Conservation (phyloP, 83 land plant genomes). For the Larix sibirica region DNA sequence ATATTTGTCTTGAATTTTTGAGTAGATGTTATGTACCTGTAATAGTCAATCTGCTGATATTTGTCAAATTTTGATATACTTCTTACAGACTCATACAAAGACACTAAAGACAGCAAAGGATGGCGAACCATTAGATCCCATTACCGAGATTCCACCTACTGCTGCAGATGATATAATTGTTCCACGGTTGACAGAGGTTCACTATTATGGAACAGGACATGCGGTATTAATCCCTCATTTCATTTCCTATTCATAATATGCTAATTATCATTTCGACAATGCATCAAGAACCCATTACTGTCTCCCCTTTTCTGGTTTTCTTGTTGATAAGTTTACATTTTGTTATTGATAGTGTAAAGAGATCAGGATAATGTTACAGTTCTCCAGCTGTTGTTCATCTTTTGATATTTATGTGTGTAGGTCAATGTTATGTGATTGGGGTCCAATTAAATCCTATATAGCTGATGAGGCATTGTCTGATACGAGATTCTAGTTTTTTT, state of each 20-base stretch:
- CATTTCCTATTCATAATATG: neutral
- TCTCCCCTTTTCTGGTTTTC: neutral
- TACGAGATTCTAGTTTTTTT: neutral
- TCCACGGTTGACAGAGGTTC: slow-evolving; percentile 35
- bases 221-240: slow-evolving; percentile 29
- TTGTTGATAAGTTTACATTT: neutral
- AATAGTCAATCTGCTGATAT: neutral
- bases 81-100: slow-evolving; percentile 59
- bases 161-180: slow-evolving; percentile 27
- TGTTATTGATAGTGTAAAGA: neutral
- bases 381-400: neutral
- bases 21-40: neutral
- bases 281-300: neutral
- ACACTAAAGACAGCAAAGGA: slow-evolving; percentile 20
- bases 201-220: slow-evolving; percentile 56
- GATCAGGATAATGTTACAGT: neutral
- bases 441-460: neutral
- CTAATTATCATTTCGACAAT: neutral
- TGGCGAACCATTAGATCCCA: neutral
- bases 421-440: neutral
- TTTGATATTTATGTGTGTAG: neutral
- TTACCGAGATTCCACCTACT: neutral
- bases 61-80: neutral
- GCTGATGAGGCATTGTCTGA: neutral
- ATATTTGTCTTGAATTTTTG: neutral